Evolutionary conservation across 2,329 filamentous ascomycete species (phyloP).

Genomic region (Botrytis fragariae): DNA sequence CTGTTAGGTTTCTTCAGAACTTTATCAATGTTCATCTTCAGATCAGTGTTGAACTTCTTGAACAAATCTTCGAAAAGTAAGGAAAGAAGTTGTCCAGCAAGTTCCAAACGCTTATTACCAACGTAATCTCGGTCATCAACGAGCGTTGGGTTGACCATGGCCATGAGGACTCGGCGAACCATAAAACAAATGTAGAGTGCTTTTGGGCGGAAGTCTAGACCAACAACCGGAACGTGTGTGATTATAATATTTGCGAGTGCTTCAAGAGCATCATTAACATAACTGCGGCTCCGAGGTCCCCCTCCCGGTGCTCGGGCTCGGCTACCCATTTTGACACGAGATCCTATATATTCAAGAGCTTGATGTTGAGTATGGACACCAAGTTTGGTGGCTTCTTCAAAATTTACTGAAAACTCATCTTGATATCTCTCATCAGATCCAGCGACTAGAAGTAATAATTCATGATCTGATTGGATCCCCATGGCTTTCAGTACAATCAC

Average conservation of each 20-base stretch:
- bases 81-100: slow-evolving; percentile 91
- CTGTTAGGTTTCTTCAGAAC: slow-evolving; percentile 91
- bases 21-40: slow-evolving; percentile 94
- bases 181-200: slow-evolving; percentile 95
- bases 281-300: slow-evolving; percentile 63
- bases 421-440: slow-evolving; percentile 87
- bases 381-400: slow-evolving; percentile 83
- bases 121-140: slow-evolving; percentile 98
- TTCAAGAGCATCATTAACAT: slow-evolving; percentile 88
- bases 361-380: slow-evolving; percentile 92
- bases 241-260: slow-evolving; percentile 90
- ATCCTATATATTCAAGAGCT: slow-evolving; percentile 87
- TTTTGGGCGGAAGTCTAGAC: slow-evolving; percentile 94
- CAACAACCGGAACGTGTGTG: slow-evolving; percentile 87
- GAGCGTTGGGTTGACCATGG: slow-evolving; percentile 80
- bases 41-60: slow-evolving; percentile 86
- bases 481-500: slow-evolving; percentile 91
- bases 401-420: slow-evolving; percentile 92
- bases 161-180: slow-evolving; percentile 94
- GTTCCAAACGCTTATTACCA: slow-evolving; percentile 91
- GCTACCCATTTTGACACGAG: slow-evolving; percentile 81
- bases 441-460: slow-evolving; percentile 88
- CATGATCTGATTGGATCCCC: slow-evolving; percentile 89
- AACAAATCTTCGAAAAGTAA: slow-evolving; percentile 96
- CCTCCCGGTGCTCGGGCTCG: slow-evolving; percentile 51